Conservation (phyloP, 2,329 filamentous ascomycete genomes). For the Fusarium sp. region DNA sequence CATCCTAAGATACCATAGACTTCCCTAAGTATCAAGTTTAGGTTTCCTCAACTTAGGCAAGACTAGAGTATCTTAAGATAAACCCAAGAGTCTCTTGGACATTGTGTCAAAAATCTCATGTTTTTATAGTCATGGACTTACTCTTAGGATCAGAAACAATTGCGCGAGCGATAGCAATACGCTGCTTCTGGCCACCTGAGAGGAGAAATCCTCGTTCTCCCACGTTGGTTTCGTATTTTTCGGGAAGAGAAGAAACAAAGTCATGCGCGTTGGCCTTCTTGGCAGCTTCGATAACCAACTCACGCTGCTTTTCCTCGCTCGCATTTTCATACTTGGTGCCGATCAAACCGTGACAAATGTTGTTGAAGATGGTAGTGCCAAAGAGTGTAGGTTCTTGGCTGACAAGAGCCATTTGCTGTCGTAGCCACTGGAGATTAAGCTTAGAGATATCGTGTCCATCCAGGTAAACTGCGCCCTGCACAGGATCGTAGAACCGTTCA, state of each 20-base stretch:
- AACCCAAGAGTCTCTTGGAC: too few relatives aligned
- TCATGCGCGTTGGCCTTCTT: slow-evolving; percentile 94
- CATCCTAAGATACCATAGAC: too few relatives aligned
- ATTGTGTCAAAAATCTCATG: too few relatives aligned
- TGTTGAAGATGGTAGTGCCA: slow-evolving; percentile 86
- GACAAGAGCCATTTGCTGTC: slow-evolving; percentile 91
- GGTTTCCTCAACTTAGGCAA: too few relatives aligned
- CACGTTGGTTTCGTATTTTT: slow-evolving; percentile 94
- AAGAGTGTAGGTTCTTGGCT: slow-evolving; percentile 94
- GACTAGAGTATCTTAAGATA: too few relatives aligned
- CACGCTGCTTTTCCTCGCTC: slow-evolving; percentile 71
- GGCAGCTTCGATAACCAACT: slow-evolving; percentile 81
- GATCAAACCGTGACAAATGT: slow-evolving; percentile 90
- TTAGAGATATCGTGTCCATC: slow-evolving; percentile 84
- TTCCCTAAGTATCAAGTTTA: too few relatives aligned
- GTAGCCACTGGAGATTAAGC: slow-evolving; percentile 88
- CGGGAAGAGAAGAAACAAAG: slow-evolving; percentile 82
- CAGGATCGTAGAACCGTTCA: slow-evolving; percentile 93
- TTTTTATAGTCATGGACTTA: too few relatives aligned
- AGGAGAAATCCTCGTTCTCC: slow-evolving; percentile 93
- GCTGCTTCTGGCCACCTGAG: slow-evolving; percentile 95
- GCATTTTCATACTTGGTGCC: slow-evolving; percentile 79
- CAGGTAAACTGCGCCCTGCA: slow-evolving; percentile 79
- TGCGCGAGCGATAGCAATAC: slow-evolving; percentile 92
- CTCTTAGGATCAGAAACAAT: slow-evolving; percentile 89